A percentile compares a stretch with the other conserved stretches of the same genome.
phyloP scores from a whole-genome alignment of 441 rosid genomes.

The Populus hybrid region DNA sequence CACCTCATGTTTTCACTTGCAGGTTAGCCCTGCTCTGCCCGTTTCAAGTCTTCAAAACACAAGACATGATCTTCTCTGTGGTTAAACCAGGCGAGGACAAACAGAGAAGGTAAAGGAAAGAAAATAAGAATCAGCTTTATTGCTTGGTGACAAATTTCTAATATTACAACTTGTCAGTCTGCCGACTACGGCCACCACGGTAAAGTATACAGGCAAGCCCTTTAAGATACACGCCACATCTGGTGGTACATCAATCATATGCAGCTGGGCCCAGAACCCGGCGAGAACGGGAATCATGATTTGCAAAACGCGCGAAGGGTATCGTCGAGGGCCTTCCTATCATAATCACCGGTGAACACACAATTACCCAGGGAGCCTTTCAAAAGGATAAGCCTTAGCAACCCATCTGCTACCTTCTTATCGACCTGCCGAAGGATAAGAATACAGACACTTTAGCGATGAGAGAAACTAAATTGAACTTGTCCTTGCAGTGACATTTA shows the following conservation, averaged over 20 bases:
- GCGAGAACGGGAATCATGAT: constrained; percentile 37
- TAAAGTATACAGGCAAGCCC: not conserved
- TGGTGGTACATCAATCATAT: not conserved
- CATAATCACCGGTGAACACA: constrained; percentile 89
- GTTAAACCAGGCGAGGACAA: not conserved
- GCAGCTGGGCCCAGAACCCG: not conserved
- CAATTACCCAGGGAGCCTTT: constrained; percentile 91
- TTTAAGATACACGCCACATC: not conserved
- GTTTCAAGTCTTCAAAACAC: not conserved
- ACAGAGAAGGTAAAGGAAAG: not conserved
- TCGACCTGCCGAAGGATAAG: constrained; percentile 57
- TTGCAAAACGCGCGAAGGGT: constrained; percentile 76
- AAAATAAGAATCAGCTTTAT: not conserved
- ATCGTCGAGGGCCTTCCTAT: constrained; percentile 75
- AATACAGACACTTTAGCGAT: not conserved
- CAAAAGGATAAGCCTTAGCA: constrained; percentile 85
- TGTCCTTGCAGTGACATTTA: not conserved
- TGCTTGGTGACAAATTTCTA: not conserved
- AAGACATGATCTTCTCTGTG: not conserved
- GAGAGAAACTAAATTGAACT: not conserved
- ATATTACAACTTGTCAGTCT: not conserved
- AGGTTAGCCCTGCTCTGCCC: not conserved
- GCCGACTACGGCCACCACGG: not conserved
- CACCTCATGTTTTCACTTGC: not conserved
- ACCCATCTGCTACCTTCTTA: constrained; percentile 97